Percentiles rank a stretch among this genome's conserved stretches.
Conservation (phyloP, 805 yeast species). For the Metschnikowia proteae region DNA sequence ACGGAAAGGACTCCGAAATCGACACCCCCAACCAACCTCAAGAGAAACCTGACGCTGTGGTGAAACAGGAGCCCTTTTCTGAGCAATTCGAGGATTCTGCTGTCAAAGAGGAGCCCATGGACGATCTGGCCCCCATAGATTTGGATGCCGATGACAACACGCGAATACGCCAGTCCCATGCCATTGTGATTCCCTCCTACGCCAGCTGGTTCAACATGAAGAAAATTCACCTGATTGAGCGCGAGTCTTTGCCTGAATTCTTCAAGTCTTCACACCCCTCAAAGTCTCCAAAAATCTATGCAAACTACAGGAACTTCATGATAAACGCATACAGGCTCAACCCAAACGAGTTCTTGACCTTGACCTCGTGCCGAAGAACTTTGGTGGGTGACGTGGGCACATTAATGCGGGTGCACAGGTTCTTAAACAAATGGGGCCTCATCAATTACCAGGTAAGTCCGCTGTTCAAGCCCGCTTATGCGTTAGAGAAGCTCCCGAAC, state of each 20-base stretch:
- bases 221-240: constrained; percentile 72
- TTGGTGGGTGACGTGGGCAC: constrained; percentile 91
- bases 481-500: constrained; percentile 47
- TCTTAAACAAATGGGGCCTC: constrained; percentile 87
- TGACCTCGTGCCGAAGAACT: constrained; percentile 87
- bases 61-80: not conserved
- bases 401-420: constrained; percentile 76
- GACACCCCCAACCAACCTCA: not conserved
- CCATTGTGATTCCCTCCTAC: constrained; percentile 83
- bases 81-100: not conserved
- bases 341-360: constrained; percentile 84
- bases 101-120: not conserved
- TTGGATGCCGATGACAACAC: constrained; percentile 16
- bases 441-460: constrained; percentile 91
- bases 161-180: constrained; percentile 63
- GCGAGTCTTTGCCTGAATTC: constrained; percentile 82
- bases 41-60: constrained; percentile 1
- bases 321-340: constrained; percentile 81
- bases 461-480: constrained; percentile 60
- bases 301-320: constrained; percentile 83
- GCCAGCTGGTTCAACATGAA: constrained; percentile 80
- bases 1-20: no score
- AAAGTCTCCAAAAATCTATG: constrained; percentile 79
- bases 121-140: constrained; percentile 7
- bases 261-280: constrained; percentile 68